Evolutionary conservation across 306 rosid species (phyloP), one percentile per base, ranked within the genome.

Genomic region (Cicer pinnatifidum): DNA sequence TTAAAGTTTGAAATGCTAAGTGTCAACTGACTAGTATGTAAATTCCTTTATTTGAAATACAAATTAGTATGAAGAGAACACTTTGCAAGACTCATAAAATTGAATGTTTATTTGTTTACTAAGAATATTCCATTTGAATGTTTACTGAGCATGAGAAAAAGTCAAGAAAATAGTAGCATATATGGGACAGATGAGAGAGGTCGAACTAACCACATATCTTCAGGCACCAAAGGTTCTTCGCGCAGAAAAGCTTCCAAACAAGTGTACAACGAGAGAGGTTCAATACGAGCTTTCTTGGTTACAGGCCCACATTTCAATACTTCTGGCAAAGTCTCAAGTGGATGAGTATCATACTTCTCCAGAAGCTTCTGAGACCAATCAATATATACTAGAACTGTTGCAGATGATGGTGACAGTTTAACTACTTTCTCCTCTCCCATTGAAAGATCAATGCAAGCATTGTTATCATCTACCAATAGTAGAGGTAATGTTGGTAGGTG

Each of bases 151-250:
- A 35, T 57, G 71, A 46, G 52, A 41, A 38, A 75, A 50, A 67
- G 43, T 41, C 40, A 44, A 17, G 48, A 46, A 63, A 61, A 11
- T 15, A 59, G 45, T 48, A 69, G 58, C 56, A 71, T 56, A 38
- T 59, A 38, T 56, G 51, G 43, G 17, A 54, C 39, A 23, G 81
- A 62, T 67, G 80, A 75, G 62, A 64, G 67, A 63, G 35, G 78
- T 71, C 15, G 74, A 53, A 79, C 97, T 85, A 73, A 94, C 99
- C 99, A 94, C 99, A 94, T 94, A 82, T 94, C 99, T 86, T 94
- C 97, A 79, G 97, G 98, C 72, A 94, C 98, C 75, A 94, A 71
- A 68, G 98, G 98, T 78, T 94, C 98, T 87, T 94, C 98, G 17
- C 97, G 95, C 79, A 94, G 87, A 84, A 94, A 94, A 77, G 98